A percentile compares a stretch with the other conserved stretches of the same genome.
These are phyloP conservation scores for Geosmithia morbida DNA, from an alignment of 2,329 filamentous ascomycete species.

Conservation along the genomic window DNA sequence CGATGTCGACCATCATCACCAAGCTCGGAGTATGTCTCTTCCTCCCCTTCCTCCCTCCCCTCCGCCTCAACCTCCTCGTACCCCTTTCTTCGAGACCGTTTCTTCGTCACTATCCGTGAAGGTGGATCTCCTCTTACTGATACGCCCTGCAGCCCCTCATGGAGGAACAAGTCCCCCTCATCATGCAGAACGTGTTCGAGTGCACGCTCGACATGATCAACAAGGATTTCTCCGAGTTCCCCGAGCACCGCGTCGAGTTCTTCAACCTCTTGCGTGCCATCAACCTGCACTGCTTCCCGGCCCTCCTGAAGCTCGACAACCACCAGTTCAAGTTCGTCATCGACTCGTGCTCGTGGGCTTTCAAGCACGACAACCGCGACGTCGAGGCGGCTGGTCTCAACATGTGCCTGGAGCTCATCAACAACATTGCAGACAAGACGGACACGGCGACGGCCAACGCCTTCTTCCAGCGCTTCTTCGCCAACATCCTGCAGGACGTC, in stretches of 20 bases:
- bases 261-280: constrained; percentile 94
- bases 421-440: constrained; percentile 90
- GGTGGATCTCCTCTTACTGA: neutral
- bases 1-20: constrained; percentile 94
- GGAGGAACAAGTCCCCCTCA: constrained; percentile 94
- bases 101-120: neutral
- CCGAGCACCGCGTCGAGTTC: constrained; percentile 97
- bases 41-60: neutral
- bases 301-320: constrained; percentile 84
- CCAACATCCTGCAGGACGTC: constrained; percentile 89
- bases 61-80: too few species aligned
- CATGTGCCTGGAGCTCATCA: constrained; percentile 96
- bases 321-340: constrained; percentile 99
- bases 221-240: constrained; percentile 99
- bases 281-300: constrained; percentile 93
- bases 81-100: too few species aligned
- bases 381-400: constrained; percentile 92
- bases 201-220: constrained; percentile 99
- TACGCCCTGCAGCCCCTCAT: constrained; percentile 54
- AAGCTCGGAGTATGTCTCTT: constrained; percentile 76
- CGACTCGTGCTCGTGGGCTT: constrained; percentile 99
- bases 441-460: constrained; percentile 75
- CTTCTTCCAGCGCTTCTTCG: constrained; percentile 97
- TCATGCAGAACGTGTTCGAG: constrained; percentile 98
- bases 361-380: constrained; percentile 97